Percentiles rank a stretch among this genome's conserved stretches.
Evolutionary conservation across 208 protist species (phyloP).

Genomic region (Trypanosoma cruzi): DNA sequence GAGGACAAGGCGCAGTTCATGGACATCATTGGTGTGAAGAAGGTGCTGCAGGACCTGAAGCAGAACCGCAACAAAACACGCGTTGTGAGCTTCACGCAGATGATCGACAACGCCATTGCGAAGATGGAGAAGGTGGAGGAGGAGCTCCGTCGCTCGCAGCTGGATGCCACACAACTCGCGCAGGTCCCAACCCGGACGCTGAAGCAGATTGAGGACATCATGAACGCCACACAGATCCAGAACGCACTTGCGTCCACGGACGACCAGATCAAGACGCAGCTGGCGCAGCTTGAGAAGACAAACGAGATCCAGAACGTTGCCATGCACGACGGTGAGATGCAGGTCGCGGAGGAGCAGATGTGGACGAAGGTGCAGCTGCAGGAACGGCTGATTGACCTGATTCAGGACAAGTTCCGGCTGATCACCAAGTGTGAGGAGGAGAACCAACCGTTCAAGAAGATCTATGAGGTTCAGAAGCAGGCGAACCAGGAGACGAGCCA

Average conservation of each 20-base stretch:
- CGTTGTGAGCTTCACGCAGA: constrained; percentile 52
- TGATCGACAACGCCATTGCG: constrained; percentile 51
- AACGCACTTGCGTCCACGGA: constrained; percentile 49
- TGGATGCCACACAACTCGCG: constrained; percentile 50
- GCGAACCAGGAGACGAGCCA: constrained; percentile 65
- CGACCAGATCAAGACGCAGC: constrained; percentile 55
- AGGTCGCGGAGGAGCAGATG: constrained; percentile 58
- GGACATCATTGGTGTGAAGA: constrained; percentile 49
- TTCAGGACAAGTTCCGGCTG: constrained; percentile 55
- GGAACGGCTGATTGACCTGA: constrained; percentile 51
- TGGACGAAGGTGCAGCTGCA: constrained; percentile 64
- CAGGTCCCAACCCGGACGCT: constrained; percentile 45
- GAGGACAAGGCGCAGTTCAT: constrained; percentile 63
- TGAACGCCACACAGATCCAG: constrained; percentile 54
- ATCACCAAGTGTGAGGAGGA: constrained; percentile 60
- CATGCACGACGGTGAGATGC: constrained; percentile 52
- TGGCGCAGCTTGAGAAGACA: constrained; percentile 43
- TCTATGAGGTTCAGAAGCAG: constrained; percentile 74
- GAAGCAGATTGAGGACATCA: constrained; percentile 51
- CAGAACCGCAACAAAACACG: constrained; percentile 62
- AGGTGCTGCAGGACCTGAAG: constrained; percentile 51
- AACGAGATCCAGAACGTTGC: constrained; percentile 49
- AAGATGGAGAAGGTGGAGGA: constrained; percentile 60
- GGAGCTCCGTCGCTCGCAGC: constrained; percentile 51
- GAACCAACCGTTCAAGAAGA: constrained; percentile 43